Evolutionary conservation across 805 yeast genomes (phyloP), one percentile per base, ranked within the genome.

Genomic region (Lachancea sp.): DNA sequence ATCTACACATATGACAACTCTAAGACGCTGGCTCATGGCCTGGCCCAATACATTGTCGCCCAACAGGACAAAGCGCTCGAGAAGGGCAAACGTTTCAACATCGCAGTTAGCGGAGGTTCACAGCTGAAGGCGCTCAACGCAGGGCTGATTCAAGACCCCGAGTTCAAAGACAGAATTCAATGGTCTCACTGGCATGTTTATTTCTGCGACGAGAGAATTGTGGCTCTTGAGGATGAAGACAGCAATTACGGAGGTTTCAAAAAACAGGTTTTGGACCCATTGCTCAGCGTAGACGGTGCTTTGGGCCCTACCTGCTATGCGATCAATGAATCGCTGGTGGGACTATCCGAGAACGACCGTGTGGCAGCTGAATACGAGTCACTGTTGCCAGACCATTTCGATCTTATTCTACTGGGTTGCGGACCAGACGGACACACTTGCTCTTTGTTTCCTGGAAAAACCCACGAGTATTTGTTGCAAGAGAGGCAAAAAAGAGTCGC

Each of bases 341-440:
- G 77, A 7, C 73, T 78, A 6, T 71, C 77, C 27, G 66, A 66
- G 3, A 72, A 72, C 44, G 74, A 73, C 36, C 72, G 67, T 36
- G 77, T 85, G 54, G 89, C 95, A 3, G 52, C 59, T 15, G 81
- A 75, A 38, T 89, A 89, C 63, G 82, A 76, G 51, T 49, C 69
- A 1, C 67, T 71, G 36, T 65, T 89, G 42, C 87, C 91, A 9
- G 49, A 49, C 3, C 47, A 46, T 1, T 57, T 77, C 27, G 95
- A 89, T 64, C 68, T 88, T 55, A 69, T 89, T 18, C 68, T 88
- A 45, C 72, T 89, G 51, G 97, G 97, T 18, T 85, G 93, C 63
- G 97, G 97, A 7, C 96, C 96, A 30, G 97, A 89, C 59, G 97
- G 96, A 32, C 97, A 89, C 65, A 89, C 96, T 4, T 86, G 95